Evolutionary conservation across 306 rosid genomes (phyloP), one percentile per base, ranked within the genome.

Genomic region (Ormosia semicastrata): DNA sequence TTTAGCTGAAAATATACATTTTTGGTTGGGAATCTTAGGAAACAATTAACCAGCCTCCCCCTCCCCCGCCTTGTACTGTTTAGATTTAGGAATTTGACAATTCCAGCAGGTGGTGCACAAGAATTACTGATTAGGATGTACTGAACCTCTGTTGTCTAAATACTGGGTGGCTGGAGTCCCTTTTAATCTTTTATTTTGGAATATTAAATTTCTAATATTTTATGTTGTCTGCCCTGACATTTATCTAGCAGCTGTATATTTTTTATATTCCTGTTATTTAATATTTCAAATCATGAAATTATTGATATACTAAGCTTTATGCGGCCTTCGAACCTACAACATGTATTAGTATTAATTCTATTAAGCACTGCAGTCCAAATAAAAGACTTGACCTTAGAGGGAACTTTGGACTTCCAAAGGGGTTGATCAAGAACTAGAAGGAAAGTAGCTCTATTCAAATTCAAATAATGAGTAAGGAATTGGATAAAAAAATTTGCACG

Each of bases 71-170:
- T 67, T 56, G 15, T 77, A 6, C 65, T 32, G 11, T 46, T 59
- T 52, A 77, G 78, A 59, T 66, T 74, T 83, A 62, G 75, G 90
- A 53, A 64, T 58, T 63, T 78, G 77, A 65, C 67, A 79, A 73
- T 60, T 80, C 83, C 43, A 46, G 56, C 77, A 68, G 75, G 44
- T 78, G 71, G 54, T 85, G 69, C 76, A 66, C 73, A 44, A 57
- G 77, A 77, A 71, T 65, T 49, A 41, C 53, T 68, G 68, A 40
- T 67, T 54, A 60, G 81, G 84, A 7, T 70, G 49, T 79, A 76
- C 37, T 62, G 74, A 57, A 66, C 52, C 36, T 71, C 17, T 50
- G 67, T 80, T 81, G 72, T 83, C 54, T 66, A 74, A 62, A 79
- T 70, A 62, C 66, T 43, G 64, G 71, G 80, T 68, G 53, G 67